Evolutionary conservation across 495 filamentous ascomycete genomes (phyloP).

Genomic region (Penicillium robsamsonii): DNA sequence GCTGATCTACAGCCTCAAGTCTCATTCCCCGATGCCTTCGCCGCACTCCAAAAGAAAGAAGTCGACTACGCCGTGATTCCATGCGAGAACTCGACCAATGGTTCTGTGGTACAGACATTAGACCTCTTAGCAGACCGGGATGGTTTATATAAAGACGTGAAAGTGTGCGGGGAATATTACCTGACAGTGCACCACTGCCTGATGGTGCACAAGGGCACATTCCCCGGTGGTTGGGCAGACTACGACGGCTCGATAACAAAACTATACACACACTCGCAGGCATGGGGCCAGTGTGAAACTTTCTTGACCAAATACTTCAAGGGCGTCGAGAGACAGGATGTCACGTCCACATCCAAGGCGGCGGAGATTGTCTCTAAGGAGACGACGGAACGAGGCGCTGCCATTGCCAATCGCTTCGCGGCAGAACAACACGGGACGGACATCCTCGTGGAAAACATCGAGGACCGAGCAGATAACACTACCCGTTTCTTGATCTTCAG

Average conservation of each 20-base stretch:
- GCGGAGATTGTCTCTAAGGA: conserved; percentile 71
- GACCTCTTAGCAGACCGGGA: conserved; percentile 79
- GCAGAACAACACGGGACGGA: conserved; percentile 64
- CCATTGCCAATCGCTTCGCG: conserved; percentile 73
- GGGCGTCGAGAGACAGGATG: conserved; percentile 74
- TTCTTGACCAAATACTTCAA: conserved; percentile 67
- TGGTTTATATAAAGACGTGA: conserved; percentile 57
- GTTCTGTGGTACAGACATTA: conserved; percentile 81
- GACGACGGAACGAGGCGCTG: conserved; percentile 57
- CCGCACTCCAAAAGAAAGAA: conserved; percentile 62
- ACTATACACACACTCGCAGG: conserved; percentile 90
- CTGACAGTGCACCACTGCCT: conserved; percentile 84
- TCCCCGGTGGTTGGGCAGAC: conserved; percentile 21
- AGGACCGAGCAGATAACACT: conserved; percentile 80
- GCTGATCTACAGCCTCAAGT: conserved; percentile 55
- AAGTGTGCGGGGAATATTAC: conserved; percentile 78
- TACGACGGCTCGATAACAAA: conserved; percentile 40
- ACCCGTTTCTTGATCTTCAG: conserved; percentile 83
- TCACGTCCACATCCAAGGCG: conserved; percentile 79
- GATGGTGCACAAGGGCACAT: conserved; percentile 51
- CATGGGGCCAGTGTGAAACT: conserved; percentile 85
- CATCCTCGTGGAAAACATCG: conserved; percentile 69
- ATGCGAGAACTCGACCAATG: conserved; percentile 95
- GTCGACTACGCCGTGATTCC: conserved; percentile 79
- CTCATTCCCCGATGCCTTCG: conserved; percentile 72